Evolutionary conservation across 2,329 filamentous ascomycete genomes (phyloP), one percentile per base, ranked within the genome.

Genomic region (Podosphaera xanthii): DNA sequence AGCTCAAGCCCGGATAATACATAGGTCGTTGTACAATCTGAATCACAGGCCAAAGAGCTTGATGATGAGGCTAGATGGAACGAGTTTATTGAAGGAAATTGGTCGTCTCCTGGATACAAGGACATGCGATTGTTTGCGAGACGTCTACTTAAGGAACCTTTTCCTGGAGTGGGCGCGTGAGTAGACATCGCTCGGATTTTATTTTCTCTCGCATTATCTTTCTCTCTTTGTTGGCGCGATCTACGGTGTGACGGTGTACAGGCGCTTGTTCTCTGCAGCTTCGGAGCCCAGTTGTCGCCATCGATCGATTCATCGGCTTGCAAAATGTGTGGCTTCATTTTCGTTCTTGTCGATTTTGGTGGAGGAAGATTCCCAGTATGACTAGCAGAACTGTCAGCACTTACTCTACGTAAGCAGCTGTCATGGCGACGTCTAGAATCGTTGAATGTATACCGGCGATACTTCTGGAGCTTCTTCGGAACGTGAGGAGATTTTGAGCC

Each of bases 111-210:
- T 38, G 40, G 40, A 44, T 44, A 12, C 10, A 44, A 14, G 40
- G 9, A 14, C 40, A 44, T 44, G 40, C 40, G 10, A 44, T 44
- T 35, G 56, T 81, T 76, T 49, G 82, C 78, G 65, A 81, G 75
- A 63, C 79, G 75, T 59, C 77, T 73, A 62, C 73, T 76, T 50
- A 76, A 68, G 40, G 40, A 44, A 12, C 40, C n/a, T 44, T 12
- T 14, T 61, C 82, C 77, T 55, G 77, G 76, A 9, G 77, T 4
- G 82, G 76, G 58, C 86, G 79, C 58, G 75, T 77, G 4, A 86
- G 82, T 64, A 83, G 78, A 61, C 85, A 96, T 87, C 59, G 87
- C 82, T 68, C 83, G 86, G 67, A 96, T 89, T 71, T 95, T 88
- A 62, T 87, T 87, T 71, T 95, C 90, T 60, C 91, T 79, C 60